Base-by-base conservation (phyloP, 1,284 basidiomycete species). In the Naganishia sp. region DNA sequence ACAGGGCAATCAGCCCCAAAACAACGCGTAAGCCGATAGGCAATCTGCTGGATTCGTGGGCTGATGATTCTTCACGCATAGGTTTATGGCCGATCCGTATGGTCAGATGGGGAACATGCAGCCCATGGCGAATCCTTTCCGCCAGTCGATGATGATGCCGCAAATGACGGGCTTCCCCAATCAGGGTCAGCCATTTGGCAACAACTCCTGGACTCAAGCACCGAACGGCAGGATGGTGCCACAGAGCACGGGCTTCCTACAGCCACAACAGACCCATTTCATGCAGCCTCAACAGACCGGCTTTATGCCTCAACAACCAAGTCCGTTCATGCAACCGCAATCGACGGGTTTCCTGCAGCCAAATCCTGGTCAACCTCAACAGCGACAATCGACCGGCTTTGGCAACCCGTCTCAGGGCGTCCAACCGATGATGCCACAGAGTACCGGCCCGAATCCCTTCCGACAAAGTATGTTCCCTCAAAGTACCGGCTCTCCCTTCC, bases 361-460 rank as follows among this genome's bases (percentile, higher is more conserved):
- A 6, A 55, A 45, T 35, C 6, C 41, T 4, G 35, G 39, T 11
- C 43, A 47, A 21, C 61, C 32, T 25, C 57, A 47, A 41, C 47
- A 50, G 56, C 84, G 82, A 69, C 81, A 84, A 42, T 85, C 86
- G 47, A 54, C 55, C 6, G 49, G 18, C 6, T 18, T 25, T n/a
- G 25, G 23, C 13, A 64, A 51, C 60, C 50, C 41, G 32, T 63
- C 35, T 47, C 43, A 23, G 45, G 81, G 56, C 7, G 35, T 18
- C 4, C 46, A 49, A 70, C 83, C 83, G 78, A 69, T 90, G 66
- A 81, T 87, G 67, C 86, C 89, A 25, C 90, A 92, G 75, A 72
- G 79, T 23, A 94, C 91, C 1, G 92, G 90, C 3, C 82, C 84
- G 47, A 90, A 90, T 73, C 86, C 87, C 0, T 90, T 91, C 84